These are phyloP conservation scores for Fusarium setosum DNA, from an alignment of 2,329 filamentous ascomycete genomes.

Conservation along the genomic window DNA sequence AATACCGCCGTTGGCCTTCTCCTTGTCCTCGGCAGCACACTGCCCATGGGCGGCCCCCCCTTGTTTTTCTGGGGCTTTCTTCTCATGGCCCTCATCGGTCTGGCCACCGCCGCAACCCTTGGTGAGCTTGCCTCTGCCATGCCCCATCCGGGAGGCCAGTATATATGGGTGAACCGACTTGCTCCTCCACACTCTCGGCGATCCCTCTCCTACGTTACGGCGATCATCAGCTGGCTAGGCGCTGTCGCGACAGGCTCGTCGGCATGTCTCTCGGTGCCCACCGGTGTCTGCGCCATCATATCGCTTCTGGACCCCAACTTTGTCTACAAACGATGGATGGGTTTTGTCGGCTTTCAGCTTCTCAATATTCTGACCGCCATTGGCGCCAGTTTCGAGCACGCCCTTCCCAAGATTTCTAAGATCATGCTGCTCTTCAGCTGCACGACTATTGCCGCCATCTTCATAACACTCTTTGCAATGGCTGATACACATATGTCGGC, in stretches of 20 bases:
- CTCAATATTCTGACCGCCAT: constrained; percentile 38
- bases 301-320: constrained; percentile 37
- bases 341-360: constrained; percentile 41
- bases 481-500: constrained; percentile 27
- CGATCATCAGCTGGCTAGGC: constrained; percentile 42
- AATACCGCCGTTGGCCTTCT: constrained; percentile 41
- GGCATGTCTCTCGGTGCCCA: constrained; percentile 38
- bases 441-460: constrained; percentile 34
- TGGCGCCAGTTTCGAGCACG: constrained; percentile 37
- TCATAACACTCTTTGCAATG: constrained; percentile 43
- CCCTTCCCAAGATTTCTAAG: constrained; percentile 42
- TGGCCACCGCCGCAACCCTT: constrained; percentile 42
- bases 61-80: constrained; percentile 43
- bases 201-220: constrained; percentile 38
- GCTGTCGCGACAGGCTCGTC: constrained; percentile 41
- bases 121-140: constrained; percentile 43
- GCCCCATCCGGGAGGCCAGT: constrained; percentile 45
- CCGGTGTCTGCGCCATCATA: constrained; percentile 36
- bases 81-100: constrained; percentile 34
- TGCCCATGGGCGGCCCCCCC: constrained; percentile 36
- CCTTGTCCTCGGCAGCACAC: constrained; percentile 30
- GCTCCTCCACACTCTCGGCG: constrained; percentile 25
- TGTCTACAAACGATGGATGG: constrained; percentile 43
- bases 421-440: constrained; percentile 42
- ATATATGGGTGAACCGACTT: constrained; percentile 40